phyloP scores from a whole-genome alignment of 345 rosid genomes.

The Cochlearia excelsa region DNA sequence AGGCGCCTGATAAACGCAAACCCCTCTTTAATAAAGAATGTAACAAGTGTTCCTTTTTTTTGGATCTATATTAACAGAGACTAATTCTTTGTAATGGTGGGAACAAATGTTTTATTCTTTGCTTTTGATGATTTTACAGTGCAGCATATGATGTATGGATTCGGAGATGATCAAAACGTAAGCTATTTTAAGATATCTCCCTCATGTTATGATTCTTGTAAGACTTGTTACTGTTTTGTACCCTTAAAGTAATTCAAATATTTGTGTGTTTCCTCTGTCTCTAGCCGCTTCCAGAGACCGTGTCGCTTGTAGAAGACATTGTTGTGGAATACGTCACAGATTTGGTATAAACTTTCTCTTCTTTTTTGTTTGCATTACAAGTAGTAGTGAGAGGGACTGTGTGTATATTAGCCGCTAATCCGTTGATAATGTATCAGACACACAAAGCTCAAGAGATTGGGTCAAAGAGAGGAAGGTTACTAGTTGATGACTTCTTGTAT shows the following conservation, averaged over 20 bases:
- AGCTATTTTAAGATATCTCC: conserved; percentile 22
- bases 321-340: conserved; percentile 89
- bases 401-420: conserved; percentile 5
- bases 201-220: not conserved
- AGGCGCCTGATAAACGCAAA: conserved; percentile 80
- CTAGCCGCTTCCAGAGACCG: conserved; percentile 93
- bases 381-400: not conserved
- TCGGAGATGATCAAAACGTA: conserved; percentile 85
- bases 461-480: conserved; percentile 72
- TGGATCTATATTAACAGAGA: not conserved
- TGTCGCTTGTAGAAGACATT: conserved; percentile 89
- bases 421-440: conserved; percentile 41
- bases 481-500: conserved; percentile 84
- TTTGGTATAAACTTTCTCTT: conserved; percentile 49
- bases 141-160: conserved; percentile 98
- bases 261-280: conserved; percentile 22
- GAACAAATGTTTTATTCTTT: not conserved
- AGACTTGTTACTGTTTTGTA: not conserved
- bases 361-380: conserved; percentile 2
- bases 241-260: not conserved
- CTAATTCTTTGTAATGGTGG: no score
- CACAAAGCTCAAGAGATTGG: conserved; percentile 91
- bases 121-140: conserved; percentile 39
- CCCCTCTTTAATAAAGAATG: conserved; percentile 85
- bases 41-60: conserved; percentile 15